Evolutionary conservation across 441 rosid species (phyloP).

Genomic region (Pelargonium citronellum): DNA sequence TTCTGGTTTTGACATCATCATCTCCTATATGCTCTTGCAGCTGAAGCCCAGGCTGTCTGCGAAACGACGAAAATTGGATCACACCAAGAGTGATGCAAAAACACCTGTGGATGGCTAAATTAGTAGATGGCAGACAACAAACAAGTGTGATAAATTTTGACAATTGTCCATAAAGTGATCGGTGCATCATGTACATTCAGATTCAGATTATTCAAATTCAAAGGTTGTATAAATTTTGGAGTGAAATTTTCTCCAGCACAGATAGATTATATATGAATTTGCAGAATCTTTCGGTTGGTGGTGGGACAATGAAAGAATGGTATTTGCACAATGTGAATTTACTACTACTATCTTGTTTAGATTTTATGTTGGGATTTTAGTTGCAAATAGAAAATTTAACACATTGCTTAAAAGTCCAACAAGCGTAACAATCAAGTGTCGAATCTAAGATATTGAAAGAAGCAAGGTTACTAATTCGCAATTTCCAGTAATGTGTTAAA

Average conservation of each 20-base stretch:
- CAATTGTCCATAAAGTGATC: background rate
- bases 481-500: no score
- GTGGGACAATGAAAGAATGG: no score
- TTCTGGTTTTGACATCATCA: background rate
- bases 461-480: no score
- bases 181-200: background rate
- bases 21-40: background rate
- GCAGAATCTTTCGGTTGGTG: no score
- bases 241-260: background rate
- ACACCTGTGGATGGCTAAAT: background rate
- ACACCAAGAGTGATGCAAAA: conserved; percentile 5
- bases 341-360: no score
- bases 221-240: background rate
- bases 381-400: no score
- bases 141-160: background rate
- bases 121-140: background rate
- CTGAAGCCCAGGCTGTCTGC: conserved; percentile 4
- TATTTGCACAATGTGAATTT: no score
- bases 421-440: no score
- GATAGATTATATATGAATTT: background rate
- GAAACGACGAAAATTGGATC: conserved; percentile 3
- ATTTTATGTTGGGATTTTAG: no score
- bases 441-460: no score
- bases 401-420: no score
- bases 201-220: background rate